phyloP scores from a whole-genome alignment of 441 rosid genomes.

The Codiaeum variegatum region DNA sequence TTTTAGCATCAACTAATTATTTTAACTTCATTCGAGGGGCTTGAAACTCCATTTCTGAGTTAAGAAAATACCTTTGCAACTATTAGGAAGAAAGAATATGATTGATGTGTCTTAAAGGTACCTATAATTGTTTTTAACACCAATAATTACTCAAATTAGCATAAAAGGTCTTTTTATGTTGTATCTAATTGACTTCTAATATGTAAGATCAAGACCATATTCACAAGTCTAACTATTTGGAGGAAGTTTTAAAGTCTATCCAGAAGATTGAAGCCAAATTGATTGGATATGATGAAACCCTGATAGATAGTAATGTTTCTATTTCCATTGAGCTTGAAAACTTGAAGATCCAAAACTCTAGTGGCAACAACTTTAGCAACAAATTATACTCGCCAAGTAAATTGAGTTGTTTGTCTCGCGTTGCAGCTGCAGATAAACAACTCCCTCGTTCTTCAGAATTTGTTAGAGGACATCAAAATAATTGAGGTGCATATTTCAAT shows the following conservation, averaged over 20 bases:
- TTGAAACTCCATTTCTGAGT: conserved; percentile 2
- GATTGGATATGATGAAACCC: conserved; percentile 82
- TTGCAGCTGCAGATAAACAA: conserved; percentile 27
- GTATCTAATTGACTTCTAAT: conserved; percentile 21
- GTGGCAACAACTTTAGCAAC: conserved; percentile 18
- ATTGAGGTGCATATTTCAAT: conserved; percentile 21
- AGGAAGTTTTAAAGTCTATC: conserved; percentile 53
- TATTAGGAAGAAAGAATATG: neutral
- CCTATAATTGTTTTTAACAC: neutral
- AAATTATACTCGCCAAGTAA: conserved; percentile 20
- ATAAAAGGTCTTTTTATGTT: conserved; percentile 1
- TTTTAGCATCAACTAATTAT: neutral
- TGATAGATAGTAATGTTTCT: conserved; percentile 40
- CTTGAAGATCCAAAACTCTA: conserved; percentile 30
- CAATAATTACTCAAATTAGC: neutral
- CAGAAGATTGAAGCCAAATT: conserved; percentile 56
- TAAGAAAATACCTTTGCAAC: neutral
- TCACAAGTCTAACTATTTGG: conserved; percentile 48
- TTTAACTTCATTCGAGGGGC: conserved; percentile 1
- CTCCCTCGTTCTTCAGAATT: conserved; percentile 23
- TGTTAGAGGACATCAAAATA: conserved; percentile 17
- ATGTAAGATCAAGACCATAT: conserved; percentile 57
- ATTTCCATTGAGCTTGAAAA: conserved; percentile 28
- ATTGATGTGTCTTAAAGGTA: neutral
- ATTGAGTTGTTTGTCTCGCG: conserved; percentile 16